Base-by-base conservation (phyloP, 768 basidiomycete genomes). In the Ephemerocybe angulata region DNA sequence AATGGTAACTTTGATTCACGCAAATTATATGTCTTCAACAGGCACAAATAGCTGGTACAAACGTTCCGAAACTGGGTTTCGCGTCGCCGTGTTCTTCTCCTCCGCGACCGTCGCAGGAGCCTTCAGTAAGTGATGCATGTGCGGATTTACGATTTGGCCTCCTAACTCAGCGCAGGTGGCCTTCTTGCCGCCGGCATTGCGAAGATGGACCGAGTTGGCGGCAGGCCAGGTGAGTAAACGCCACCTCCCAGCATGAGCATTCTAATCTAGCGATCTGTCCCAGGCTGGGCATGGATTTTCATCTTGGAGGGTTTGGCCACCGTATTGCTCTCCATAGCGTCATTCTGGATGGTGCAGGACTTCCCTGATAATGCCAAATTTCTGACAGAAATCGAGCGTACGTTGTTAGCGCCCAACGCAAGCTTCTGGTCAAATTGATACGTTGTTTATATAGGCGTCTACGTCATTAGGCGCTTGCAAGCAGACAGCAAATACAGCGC, bases 21-120 rank as follows among this genome's bases (percentile, higher is more conserved):
- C n/a, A n/a, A n/a, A n/a, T n/a, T n/a, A n/a, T n/a, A n/a, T n/a
- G n/a, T n/a, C n/a, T n/a, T n/a, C n/a, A n/a, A n/a, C n/a, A n/a
- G n/a, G 8, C 37, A 21, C 43, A 19, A 21, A 10, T 19, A 87
- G 86, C 61, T 93, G 90, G 88, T 93, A 93, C 68, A 86, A 83
- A 63, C 83, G 87, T 25, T 78, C 82, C 11, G 91, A 93, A 62
- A 77, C 88, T 60, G 88, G 87, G 15, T 75, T 80, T 29, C 83
- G 88, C 30, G 72, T 87, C 22, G 87, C 89, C 0, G 56, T 86
- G 15, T 93, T 93, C 72, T 91, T 90, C 70, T 84, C 86, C 2
- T 86, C 88, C 27, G 88, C 89, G 1, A 91, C 90, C 0, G 76
- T 87, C 27, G 83, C 89, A 4, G 90, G 90, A 22, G 87, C 86